A percentile compares a stretch with the other conserved stretches of the same genome.
These are phyloP conservation scores for Fusarium lateritium DNA, from an alignment of 2,329 filamentous ascomycete species.

Conservation along the genomic window DNA sequence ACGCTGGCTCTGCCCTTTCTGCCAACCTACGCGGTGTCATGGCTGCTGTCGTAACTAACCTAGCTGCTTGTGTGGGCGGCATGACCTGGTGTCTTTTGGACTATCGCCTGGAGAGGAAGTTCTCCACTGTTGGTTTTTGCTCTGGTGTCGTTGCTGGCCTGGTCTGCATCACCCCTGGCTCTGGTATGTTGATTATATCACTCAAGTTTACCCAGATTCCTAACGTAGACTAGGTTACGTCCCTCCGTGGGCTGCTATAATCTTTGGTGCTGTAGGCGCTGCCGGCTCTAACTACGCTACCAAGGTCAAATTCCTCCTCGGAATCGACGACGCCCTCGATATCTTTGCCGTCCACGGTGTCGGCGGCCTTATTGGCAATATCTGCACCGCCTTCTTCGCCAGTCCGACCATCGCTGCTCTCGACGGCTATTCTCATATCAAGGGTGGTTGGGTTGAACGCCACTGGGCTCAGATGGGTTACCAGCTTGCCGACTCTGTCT, in stretches of 20 bases:
- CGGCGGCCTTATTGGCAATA: conserved; percentile 83
- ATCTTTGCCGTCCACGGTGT: conserved; percentile 89
- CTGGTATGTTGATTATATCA: conserved; percentile 64
- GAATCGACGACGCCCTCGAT: conserved; percentile 87
- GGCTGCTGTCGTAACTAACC: conserved; percentile 88
- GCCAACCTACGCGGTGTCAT: conserved; percentile 89
- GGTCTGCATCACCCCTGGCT: conserved; percentile 90
- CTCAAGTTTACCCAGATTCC: conserved; percentile 3
- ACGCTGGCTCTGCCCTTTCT: conserved; percentile 84
- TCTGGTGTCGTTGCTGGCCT: conserved; percentile 90
- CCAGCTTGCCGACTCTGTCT: conserved; percentile 85
- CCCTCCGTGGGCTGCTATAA: conserved; percentile 85
- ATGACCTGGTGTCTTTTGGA: conserved; percentile 93
- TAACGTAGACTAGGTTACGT: conserved; percentile 71
- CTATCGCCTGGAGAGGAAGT: conserved; percentile 90
- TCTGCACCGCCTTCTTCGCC: conserved; percentile 86
- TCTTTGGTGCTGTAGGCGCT: conserved; percentile 84
- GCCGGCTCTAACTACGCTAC: conserved; percentile 89
- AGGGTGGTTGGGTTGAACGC: conserved; percentile 85
- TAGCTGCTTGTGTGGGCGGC: conserved; percentile 86
- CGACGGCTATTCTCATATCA: conserved; percentile 77
- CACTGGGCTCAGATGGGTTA: conserved; percentile 88
- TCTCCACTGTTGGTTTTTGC: conserved; percentile 94
- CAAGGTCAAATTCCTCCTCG: conserved; percentile 88
- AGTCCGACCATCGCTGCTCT: conserved; percentile 87